Percentiles rank a stretch among this genome's conserved stretches.
Conservation (phyloP, 2,329 filamentous ascomycete species). For the Arthroderma uncinatum region DNA sequence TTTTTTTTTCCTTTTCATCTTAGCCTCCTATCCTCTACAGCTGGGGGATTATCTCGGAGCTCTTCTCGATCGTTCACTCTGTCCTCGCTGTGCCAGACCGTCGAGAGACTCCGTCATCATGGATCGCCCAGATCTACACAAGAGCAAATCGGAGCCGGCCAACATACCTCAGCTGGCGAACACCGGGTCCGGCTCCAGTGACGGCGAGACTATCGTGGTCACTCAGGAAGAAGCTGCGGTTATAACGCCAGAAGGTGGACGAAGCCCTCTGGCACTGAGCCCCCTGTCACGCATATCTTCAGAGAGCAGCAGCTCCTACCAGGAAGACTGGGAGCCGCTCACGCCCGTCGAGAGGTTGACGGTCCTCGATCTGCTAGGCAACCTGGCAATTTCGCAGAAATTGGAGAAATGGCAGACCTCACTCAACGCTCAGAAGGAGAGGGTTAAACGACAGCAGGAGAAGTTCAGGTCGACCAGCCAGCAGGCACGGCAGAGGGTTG, state of each 20-base stretch:
- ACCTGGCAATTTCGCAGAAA: slow-evolving; percentile 76
- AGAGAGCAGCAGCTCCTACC: slow-evolving; percentile 72
- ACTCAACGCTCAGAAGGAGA: slow-evolving; percentile 70
- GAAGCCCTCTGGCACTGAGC: slow-evolving; percentile 1
- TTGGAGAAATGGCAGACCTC: slow-evolving; percentile 82
- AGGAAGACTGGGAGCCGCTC: slow-evolving; percentile 77
- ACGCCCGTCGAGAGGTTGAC: slow-evolving; percentile 82
- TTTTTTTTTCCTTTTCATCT: background rate
- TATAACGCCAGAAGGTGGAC: background rate
- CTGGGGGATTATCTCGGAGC: too few species aligned
- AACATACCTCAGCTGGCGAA: slow-evolving; percentile 3
- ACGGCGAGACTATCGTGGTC: slow-evolving; percentile 4
- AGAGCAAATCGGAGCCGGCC: slow-evolving; percentile 9
- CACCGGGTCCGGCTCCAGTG: background rate
- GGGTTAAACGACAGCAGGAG: slow-evolving; percentile 70
- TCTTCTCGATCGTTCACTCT: background rate
- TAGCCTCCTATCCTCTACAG: background rate
- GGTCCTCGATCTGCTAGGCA: slow-evolving; percentile 88
- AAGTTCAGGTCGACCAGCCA: slow-evolving; percentile 64
- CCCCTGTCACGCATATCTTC: slow-evolving; percentile 52
- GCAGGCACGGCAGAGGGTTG: slow-evolving; percentile 74
- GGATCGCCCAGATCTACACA: background rate
- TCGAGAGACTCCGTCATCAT: background rate
- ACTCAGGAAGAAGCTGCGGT: background rate
- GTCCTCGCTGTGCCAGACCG: background rate